Base-by-base conservation (phyloP, 148 eudicot genomes). In the Spergularia marina region DNA sequence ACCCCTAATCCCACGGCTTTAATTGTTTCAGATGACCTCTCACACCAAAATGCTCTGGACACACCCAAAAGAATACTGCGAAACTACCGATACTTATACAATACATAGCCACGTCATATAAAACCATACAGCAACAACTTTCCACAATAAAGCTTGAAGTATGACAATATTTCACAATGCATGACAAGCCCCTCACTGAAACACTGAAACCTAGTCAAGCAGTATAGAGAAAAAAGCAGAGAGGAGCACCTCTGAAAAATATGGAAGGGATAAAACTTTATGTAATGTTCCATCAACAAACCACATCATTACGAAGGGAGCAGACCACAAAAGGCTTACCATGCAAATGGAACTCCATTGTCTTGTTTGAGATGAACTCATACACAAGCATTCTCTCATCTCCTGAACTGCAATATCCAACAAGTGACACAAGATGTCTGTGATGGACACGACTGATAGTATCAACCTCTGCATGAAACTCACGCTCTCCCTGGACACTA, bases 381-480 rank as follows among this genome's bases (percentile, higher is more conserved):
- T 92, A 92, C 9, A 92, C 93, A 76, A 92, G 85, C 80, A 92
- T 60, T 74, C 93, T 81, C 62, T 84, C 83, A 67, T 77, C 80
- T 72, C 88, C 95, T 73, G 85, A 85, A 68, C 78, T 85, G 86
- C 91, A 92, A 81, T 90, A 87, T 72, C 95, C 97, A 78, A 88
- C 86, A 30, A 92, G 85, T 52, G 90, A 84, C 55, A 92, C 97
- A 52, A 92, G 90, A 84, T 92, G 86, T 83, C 75, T 87, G 70
- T 90, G 97, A 79, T 88, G 85, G 74, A 90, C 91, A 74, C 90
- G 92, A 59, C 92, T 87, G 54, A 92, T 88, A 30, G 84, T 92
- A 17, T 87, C 97, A 14, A 90, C 91, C 81, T 92, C 97, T 1
- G 97, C 94, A 81, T 92, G 97, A 79, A 92, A 92, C 82, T 92